phyloP scores from a whole-genome alignment of 306 rosid genomes.

The Vigna radiata region DNA sequence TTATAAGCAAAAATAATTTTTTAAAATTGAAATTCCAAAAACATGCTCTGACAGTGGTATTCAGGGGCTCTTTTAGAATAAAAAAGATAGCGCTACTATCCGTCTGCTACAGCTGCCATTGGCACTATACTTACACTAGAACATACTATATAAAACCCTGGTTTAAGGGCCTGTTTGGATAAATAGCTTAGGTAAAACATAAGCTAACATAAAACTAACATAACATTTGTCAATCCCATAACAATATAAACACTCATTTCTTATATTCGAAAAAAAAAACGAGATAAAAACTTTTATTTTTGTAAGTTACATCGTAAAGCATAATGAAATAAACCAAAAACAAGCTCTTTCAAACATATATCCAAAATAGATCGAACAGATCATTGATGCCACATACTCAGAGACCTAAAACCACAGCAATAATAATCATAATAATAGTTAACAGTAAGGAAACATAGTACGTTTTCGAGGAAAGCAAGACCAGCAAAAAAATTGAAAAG shows the following conservation, averaged over 20 bases:
- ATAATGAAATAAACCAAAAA: neutral
- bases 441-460: neutral
- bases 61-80: neutral
- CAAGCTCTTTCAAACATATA: neutral
- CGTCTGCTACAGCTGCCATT: neutral
- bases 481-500: neutral
- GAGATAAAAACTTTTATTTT: neutral
- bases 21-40: neutral
- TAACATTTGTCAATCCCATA: too few relatives aligned
- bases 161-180: neutral
- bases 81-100: neutral
- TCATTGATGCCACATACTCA: neutral
- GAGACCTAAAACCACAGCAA: neutral
- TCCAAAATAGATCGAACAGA: neutral
- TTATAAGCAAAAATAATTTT: neutral
- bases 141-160: neutral
- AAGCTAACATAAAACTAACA: too few relatives aligned
- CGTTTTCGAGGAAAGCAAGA: neutral
- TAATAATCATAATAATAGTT: neutral
- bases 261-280: neutral
- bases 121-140: neutral
- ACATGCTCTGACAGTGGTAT: neutral
- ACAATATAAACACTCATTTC: neutral
- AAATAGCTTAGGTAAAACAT: neutral
- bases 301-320: too few relatives aligned